These are phyloP conservation scores for Pseudotsuga menziesii DNA, from an alignment of 75 land plant species.

Conservation along the genomic window DNA sequence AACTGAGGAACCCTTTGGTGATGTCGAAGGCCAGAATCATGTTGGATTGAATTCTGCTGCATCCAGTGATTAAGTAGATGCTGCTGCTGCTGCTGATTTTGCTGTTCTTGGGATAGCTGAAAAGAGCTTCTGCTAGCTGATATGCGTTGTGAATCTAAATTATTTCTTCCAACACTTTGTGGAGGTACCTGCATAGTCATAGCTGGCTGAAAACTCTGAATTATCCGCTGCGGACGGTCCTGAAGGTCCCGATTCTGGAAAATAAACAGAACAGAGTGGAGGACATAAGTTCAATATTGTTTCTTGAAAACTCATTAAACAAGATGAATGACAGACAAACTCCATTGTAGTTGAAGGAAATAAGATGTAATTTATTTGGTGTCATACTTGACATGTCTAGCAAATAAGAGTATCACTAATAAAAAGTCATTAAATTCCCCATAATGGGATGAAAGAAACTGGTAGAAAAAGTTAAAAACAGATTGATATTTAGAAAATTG, in stretches of 20 bases:
- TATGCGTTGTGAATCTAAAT: conserved; percentile 2
- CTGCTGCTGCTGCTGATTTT: conserved; percentile 13
- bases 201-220: conserved; percentile 11
- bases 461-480: too few relatives aligned
- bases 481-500: too few relatives aligned
- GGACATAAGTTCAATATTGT: neutral
- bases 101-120: conserved; percentile 3
- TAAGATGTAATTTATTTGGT: neutral
- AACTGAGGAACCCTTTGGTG: conserved; percentile 8
- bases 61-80: conserved; percentile 4
- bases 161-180: conserved; percentile 12
- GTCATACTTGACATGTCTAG: too few relatives aligned
- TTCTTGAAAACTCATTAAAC: neutral
- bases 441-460: too few relatives aligned
- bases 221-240: conserved; percentile 8
- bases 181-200: conserved; percentile 14
- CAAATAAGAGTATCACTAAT: too few relatives aligned
- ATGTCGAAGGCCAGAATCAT: neutral
- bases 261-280: neutral
- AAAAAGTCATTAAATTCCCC: too few relatives aligned
- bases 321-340: neutral
- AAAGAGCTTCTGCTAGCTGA: neutral
- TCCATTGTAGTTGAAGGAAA: neutral
- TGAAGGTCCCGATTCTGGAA: conserved; percentile 12
- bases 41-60: conserved; percentile 7